Percentiles rank a stretch among this genome's conserved stretches.
phyloP scores from a whole-genome alignment of 2,329 filamentous ascomycete species.

The Septoria petroselini region DNA sequence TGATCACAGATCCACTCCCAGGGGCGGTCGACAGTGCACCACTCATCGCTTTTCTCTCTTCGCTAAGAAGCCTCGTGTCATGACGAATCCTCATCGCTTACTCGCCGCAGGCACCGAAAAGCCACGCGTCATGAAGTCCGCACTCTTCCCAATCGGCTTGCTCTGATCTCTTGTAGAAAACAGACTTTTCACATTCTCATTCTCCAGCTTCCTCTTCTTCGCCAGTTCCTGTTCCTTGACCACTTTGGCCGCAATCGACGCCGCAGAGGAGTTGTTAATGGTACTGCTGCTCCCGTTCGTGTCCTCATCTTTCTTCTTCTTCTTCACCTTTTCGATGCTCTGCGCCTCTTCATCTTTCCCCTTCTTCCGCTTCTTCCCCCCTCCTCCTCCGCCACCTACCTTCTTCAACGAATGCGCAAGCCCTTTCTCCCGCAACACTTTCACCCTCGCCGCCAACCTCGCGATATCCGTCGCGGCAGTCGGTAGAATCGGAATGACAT shows the following conservation, averaged over 20 bases:
- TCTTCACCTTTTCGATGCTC: slow-evolving; percentile 21
- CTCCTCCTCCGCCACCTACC: slow-evolving; percentile 58
- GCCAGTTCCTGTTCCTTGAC: slow-evolving; percentile 79
- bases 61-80: no score
- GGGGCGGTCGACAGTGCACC: no score
- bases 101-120: slow-evolving; percentile 27
- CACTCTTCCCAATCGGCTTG: slow-evolving; percentile 42
- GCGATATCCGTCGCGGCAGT: slow-evolving; percentile 67
- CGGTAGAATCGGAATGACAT: slow-evolving; percentile 80
- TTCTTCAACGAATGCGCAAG: slow-evolving; percentile 89
- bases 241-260: slow-evolving; percentile 80
- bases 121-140: slow-evolving; percentile 52
- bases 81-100: slow-evolving; percentile 10
- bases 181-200: slow-evolving; percentile 49
- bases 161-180: slow-evolving; percentile 43
- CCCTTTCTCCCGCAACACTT: slow-evolving; percentile 66
- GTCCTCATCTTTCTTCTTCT: slow-evolving; percentile 11
- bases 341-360: slow-evolving; percentile 39
- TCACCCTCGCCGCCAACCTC: slow-evolving; percentile 62
- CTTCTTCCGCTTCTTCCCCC: slow-evolving; percentile 66
- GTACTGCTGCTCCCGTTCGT: slow-evolving; percentile 50
- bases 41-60: no score
- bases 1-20: no score
- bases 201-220: slow-evolving; percentile 72
- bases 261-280: slow-evolving; percentile 87